phyloP scores from a whole-genome alignment of 2,329 filamentous ascomycete species.

The Diaporthe sp. region DNA sequence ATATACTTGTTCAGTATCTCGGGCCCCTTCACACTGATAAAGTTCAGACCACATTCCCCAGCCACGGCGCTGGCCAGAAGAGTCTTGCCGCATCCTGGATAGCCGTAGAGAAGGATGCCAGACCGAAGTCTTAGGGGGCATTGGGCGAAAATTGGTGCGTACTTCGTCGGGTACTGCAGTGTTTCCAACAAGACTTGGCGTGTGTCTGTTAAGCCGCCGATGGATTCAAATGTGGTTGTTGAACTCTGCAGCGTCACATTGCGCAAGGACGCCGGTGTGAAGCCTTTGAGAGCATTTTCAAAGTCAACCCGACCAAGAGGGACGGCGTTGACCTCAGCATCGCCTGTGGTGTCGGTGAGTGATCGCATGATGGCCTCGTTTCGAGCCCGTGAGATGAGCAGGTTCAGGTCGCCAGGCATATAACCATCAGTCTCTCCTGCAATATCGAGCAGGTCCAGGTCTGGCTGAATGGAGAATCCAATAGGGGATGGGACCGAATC shows the following conservation, averaged over 20 bases:
- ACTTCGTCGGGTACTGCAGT: slow-evolving; percentile 95
- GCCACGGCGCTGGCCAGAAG: slow-evolving; percentile 96
- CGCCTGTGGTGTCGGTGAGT: slow-evolving; percentile 68
- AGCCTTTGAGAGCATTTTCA: slow-evolving; percentile 85
- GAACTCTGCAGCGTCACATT: slow-evolving; percentile 96
- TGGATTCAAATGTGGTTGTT: slow-evolving; percentile 91
- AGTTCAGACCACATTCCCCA: slow-evolving; percentile 96
- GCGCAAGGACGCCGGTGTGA: slow-evolving; percentile 93
- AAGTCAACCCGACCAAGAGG: slow-evolving; percentile 83
- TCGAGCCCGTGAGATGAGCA: slow-evolving; percentile 87
- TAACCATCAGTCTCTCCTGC: slow-evolving; percentile 97
- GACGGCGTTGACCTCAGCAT: slow-evolving; percentile 66
- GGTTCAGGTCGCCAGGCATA: slow-evolving; percentile 93
- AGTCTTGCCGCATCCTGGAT: slow-evolving; percentile 96
- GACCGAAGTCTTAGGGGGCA: slow-evolving; percentile 96
- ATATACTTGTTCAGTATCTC: slow-evolving; percentile 99
- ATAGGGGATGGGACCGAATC: slow-evolving; percentile 55
- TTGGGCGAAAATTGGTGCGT: slow-evolving; percentile 96
- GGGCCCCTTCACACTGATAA: slow-evolving; percentile 97
- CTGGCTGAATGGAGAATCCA: slow-evolving; percentile 80
- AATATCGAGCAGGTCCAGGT: slow-evolving; percentile 91
- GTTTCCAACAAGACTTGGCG: slow-evolving; percentile 94
- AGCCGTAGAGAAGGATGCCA: slow-evolving; percentile 92
- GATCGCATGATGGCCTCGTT: slow-evolving; percentile 94
- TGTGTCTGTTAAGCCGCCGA: slow-evolving; percentile 89